Evolutionary conservation across 306 rosid species (phyloP).

Genomic region (Oxytropis ochrocephala): DNA sequence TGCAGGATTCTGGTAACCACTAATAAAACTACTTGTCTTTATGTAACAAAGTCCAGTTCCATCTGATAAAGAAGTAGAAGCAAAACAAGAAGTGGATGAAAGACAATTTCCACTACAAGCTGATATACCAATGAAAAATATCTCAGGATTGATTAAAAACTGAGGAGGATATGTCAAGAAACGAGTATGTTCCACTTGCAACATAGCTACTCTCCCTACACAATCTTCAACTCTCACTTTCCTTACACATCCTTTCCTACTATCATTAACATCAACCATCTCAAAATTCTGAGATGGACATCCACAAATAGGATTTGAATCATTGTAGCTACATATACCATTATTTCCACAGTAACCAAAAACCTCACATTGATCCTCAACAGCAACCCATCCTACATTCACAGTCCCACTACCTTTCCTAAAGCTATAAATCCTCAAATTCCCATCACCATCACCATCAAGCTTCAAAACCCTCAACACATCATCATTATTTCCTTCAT

Average conservation of each 20-base stretch:
- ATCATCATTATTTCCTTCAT: conserved; percentile 28
- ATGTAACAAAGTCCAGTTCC: conserved; percentile 57
- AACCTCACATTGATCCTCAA: conserved; percentile 57
- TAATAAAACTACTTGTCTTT: conserved; percentile 33
- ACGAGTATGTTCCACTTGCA: conserved; percentile 38
- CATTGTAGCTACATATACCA: conserved; percentile 64
- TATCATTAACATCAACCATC: conserved; percentile 51
- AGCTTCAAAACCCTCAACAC: conserved; percentile 51
- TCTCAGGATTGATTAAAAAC: conserved; percentile 28
- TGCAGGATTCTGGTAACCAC: conserved; percentile 49
- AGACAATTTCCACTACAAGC: conserved; percentile 61
- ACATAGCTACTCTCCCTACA: conserved; percentile 38
- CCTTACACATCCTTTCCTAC: conserved; percentile 58
- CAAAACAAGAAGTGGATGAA: conserved; percentile 42
- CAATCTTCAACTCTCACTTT: conserved; percentile 46
- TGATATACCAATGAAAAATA: conserved; percentile 37
- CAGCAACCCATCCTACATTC: conserved; percentile 56
- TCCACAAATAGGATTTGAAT: conserved; percentile 41
- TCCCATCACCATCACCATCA: conserved; percentile 75
- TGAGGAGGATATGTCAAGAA: conserved; percentile 57
- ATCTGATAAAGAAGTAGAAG: conserved; percentile 56
- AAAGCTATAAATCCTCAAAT: conserved; percentile 49
- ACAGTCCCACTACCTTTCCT: conserved; percentile 33
- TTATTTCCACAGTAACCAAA: conserved; percentile 65
- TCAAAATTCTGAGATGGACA: conserved; percentile 71